phyloP scores from a whole-genome alignment of 768 basidiomycete genomes.

The Sarcomyxa edulis region DNA sequence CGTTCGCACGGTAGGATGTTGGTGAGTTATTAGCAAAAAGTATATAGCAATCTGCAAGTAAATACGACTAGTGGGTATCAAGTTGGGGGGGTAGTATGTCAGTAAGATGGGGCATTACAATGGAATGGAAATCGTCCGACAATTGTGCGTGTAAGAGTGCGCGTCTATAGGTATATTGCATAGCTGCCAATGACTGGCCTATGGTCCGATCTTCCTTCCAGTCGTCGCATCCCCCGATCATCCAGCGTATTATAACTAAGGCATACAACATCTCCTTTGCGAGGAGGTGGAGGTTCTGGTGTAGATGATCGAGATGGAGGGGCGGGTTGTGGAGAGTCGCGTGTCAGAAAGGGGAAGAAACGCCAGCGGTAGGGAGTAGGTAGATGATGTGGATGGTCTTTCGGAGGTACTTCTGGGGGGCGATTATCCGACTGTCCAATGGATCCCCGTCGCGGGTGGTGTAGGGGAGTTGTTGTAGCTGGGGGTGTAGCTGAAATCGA shows the following conservation, averaged over 20 bases:
- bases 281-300: constrained; percentile 22
- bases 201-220: constrained; percentile 82
- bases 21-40: no score
- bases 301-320: constrained; percentile 7
- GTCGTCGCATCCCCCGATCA: constrained; percentile 65
- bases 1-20: no score
- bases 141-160: background rate
- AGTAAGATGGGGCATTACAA: no score
- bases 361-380: constrained; percentile 29
- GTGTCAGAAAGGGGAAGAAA: constrained; percentile 37
- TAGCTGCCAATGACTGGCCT: constrained; percentile 82
- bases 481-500: no score
- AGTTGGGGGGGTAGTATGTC: no score
- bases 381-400: constrained; percentile 1
- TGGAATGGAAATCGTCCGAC: background rate
- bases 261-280: constrained; percentile 69
- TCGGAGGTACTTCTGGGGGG: background rate
- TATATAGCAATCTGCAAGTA: no score
- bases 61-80: no score
- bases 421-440: background rate
- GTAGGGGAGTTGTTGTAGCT: no score
- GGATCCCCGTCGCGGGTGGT: no score
- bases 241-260: constrained; percentile 69
- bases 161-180: constrained; percentile 52
- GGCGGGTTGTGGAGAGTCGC: constrained; percentile 15